Evolutionary conservation across 75 land plant genomes (phyloP).

Genomic region (Chamaecyparis obtusa): DNA sequence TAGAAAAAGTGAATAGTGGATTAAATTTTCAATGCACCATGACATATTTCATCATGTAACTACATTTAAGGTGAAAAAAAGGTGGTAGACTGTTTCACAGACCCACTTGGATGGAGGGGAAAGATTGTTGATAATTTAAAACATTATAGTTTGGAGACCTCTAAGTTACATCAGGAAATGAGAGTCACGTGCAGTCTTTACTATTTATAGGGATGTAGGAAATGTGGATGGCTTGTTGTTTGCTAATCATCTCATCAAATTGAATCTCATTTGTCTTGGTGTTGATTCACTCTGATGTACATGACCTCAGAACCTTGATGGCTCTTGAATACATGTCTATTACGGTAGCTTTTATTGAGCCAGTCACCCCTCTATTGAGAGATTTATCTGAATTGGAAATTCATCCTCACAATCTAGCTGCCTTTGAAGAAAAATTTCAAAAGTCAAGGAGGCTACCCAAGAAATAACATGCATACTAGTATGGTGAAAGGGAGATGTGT

Average conservation of each 20-base stretch:
- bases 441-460: too few species aligned
- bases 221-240: conserved; percentile 31
- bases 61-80: too few species aligned
- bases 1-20: too few species aligned
- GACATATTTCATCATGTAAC: too few species aligned
- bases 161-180: not conserved
- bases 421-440: conserved; percentile 24
- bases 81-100: conserved; percentile 79
- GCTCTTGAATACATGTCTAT: conserved; percentile 72
- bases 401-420: conserved; percentile 21
- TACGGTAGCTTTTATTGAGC: conserved; percentile 57
- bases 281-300: conserved; percentile 74
- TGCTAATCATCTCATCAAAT: conserved; percentile 31
- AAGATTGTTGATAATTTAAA: conserved; percentile 14
- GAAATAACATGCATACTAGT: too few species aligned
- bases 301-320: conserved; percentile 36
- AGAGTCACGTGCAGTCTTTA: not conserved
- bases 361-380: conserved; percentile 7
- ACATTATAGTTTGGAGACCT: not conserved
- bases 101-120: conserved; percentile 90
- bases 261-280: conserved; percentile 59
- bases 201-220: conserved; percentile 34
- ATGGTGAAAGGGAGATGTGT: too few species aligned
- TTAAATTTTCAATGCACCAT: too few species aligned
- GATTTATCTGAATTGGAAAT: conserved; percentile 21